phyloP scores from a whole-genome alignment of 495 filamentous ascomycete species.

The Xylaria intraflava region DNA sequence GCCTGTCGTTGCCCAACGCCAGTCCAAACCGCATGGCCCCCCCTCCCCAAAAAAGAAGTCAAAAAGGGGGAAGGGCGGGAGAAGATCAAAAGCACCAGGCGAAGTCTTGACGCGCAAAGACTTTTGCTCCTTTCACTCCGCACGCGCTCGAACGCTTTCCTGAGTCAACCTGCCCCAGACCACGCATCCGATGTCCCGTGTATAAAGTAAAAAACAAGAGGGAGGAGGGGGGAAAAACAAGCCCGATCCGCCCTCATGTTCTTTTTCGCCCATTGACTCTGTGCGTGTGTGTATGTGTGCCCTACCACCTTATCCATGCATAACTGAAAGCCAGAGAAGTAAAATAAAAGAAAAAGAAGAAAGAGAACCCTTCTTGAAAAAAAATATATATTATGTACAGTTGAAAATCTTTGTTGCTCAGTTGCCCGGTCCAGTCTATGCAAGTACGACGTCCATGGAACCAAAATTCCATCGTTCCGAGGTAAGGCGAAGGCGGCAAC shows the following conservation, averaged over 20 bases:
- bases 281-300: background rate
- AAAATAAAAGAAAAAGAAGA: background rate
- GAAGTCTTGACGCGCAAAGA: no score
- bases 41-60: background rate
- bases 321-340: background rate
- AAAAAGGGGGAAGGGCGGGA: no score
- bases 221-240: background rate
- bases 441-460: constrained; percentile 10
- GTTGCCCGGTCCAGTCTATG: constrained; percentile 29
- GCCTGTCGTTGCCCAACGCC: constrained; percentile 3
- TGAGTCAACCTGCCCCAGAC: background rate
- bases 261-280: background rate
- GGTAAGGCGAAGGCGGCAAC: constrained; percentile 1
- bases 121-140: constrained; percentile 1
- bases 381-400: constrained; percentile 6
- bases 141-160: background rate
- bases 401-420: constrained; percentile 3
- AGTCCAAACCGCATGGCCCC: background rate
- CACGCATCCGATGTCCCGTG: background rate
- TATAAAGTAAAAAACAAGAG: background rate
- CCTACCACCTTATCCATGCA: background rate
- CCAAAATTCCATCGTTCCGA: no score
- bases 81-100: no score
- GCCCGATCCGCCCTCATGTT: background rate
- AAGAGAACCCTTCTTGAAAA: background rate